phyloP scores from a whole-genome alignment of 768 basidiomycete genomes.

The Gymnopilus dilepis region DNA sequence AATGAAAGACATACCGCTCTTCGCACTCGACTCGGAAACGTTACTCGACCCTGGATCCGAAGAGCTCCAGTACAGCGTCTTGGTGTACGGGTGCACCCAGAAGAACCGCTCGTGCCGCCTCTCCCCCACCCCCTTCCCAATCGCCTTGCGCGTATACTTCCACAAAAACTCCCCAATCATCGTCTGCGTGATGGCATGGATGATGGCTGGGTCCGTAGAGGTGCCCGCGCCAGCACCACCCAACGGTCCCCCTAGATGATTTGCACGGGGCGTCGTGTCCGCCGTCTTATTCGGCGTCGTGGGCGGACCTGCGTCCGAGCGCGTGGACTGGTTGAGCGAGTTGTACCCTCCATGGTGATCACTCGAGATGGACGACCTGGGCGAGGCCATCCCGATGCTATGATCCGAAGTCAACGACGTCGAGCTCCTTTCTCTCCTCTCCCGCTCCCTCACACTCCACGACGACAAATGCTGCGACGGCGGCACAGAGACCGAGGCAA shows the following conservation, averaged over 20 bases:
- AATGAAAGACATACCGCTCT: constrained; percentile 87
- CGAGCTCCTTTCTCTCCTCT: constrained; percentile 64
- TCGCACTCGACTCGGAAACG: constrained; percentile 91
- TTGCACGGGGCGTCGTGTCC: constrained; percentile 46
- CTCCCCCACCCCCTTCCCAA: constrained; percentile 91
- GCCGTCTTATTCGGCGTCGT: constrained; percentile 52
- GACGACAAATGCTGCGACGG: constrained; percentile 50
- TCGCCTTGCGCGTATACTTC: constrained; percentile 91
- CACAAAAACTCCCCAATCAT: constrained; percentile 99
- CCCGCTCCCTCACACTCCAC: constrained; percentile 55
- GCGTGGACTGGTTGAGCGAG: constrained; percentile 36
- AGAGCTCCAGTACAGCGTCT: constrained; percentile 96
- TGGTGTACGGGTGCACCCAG: constrained; percentile 99
- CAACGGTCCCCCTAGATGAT: constrained; percentile 19
- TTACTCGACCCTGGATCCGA: constrained; percentile 90
- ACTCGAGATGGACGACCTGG: constrained; percentile 84
- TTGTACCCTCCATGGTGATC: constrained; percentile 58
- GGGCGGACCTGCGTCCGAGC: constrained; percentile 24
- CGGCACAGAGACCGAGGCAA: constrained; percentile 51
- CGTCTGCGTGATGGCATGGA: constrained; percentile 98
- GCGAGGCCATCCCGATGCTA: constrained; percentile 56
- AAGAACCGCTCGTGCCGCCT: constrained; percentile 94
- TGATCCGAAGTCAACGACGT: constrained; percentile 75
- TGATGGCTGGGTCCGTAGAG: constrained; percentile 86
- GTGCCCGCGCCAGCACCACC: constrained; percentile 33